Percentiles rank a stretch among this genome's conserved stretches.
phyloP scores from a whole-genome alignment of 257 asterid genomes.

The Solanum pennellii region DNA sequence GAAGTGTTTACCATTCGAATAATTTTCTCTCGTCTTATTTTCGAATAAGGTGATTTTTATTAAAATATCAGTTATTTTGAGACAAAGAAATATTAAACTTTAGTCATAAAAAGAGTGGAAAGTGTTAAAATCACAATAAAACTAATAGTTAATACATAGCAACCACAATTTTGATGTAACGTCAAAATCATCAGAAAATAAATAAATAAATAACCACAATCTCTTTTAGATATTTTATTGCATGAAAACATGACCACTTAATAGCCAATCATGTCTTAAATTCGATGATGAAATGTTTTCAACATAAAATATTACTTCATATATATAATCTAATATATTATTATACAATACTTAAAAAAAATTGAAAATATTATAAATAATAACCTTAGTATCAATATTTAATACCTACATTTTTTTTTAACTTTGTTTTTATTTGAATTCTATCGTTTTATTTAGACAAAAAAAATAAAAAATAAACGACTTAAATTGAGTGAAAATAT shows the following conservation, averaged over 20 bases:
- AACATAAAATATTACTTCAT: background rate
- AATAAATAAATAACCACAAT: background rate
- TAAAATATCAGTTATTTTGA: background rate
- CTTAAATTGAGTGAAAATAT: background rate
- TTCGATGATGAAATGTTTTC: background rate
- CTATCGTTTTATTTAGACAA: background rate
- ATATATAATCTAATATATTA: background rate
- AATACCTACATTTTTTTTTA: too few species aligned
- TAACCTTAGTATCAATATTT: too few species aligned
- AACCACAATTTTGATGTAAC: background rate
- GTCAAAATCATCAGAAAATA: background rate
- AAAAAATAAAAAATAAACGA: background rate
- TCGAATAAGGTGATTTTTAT: background rate
- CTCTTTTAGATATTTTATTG: background rate
- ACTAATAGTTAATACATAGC: background rate
- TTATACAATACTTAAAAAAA: fast-evolving
- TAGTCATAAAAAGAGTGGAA: background rate
- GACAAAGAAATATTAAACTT: background rate
- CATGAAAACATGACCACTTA: background rate
- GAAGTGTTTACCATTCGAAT: too few species aligned
- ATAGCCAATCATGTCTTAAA: background rate
- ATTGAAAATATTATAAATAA: too few species aligned
- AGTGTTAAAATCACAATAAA: background rate
- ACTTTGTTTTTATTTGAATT: too few species aligned
- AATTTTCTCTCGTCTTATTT: too few species aligned